A percentile compares a stretch with the other conserved stretches of the same genome.
phyloP scores from a whole-genome alignment of 192 early-diverging fungal genomes.

The Umbelopsis ramanniana region DNA sequence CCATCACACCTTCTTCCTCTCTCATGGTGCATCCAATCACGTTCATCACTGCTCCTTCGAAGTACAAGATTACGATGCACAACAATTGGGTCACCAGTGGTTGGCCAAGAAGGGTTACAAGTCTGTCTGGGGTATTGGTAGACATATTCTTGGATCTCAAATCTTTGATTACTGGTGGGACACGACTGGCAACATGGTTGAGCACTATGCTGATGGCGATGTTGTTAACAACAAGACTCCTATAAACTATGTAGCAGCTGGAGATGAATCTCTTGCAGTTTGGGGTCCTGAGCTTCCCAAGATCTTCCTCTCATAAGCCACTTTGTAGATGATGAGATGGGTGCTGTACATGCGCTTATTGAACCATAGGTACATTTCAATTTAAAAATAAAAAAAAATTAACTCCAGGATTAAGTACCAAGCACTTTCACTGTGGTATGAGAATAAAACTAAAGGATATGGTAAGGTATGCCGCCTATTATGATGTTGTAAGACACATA shows the following conservation, averaged over 20 bases:
- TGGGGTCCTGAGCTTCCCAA: constrained; percentile 22
- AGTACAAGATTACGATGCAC: constrained; percentile 21
- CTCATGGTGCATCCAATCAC: not conserved
- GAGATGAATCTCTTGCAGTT: constrained; percentile 8
- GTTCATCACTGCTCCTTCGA: constrained; percentile 23
- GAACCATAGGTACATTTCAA: no score
- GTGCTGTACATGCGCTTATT: no score
- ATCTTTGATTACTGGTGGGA: constrained; percentile 27
- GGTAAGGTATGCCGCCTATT: no score
- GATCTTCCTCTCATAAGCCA: not conserved
- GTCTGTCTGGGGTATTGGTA: constrained; percentile 19
- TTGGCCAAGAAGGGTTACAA: constrained; percentile 20
- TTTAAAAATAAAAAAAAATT: no score
- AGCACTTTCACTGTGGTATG: no score
- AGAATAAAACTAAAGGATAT: no score
- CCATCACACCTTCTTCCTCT: constrained; percentile 18
- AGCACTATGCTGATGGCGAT: constrained; percentile 23
- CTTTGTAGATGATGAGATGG: no score
- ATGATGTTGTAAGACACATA: no score
- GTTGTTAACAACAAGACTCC: constrained; percentile 15
- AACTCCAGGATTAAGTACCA: no score
- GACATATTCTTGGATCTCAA: constrained; percentile 24
- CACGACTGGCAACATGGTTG: constrained; percentile 20
- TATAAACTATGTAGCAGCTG: constrained; percentile 4
- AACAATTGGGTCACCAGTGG: constrained; percentile 7